A percentile compares a stretch with the other conserved stretches of the same genome.
phyloP scores from a whole-genome alignment of 1,139 yeast genomes.

The Pichia cactophila region DNA sequence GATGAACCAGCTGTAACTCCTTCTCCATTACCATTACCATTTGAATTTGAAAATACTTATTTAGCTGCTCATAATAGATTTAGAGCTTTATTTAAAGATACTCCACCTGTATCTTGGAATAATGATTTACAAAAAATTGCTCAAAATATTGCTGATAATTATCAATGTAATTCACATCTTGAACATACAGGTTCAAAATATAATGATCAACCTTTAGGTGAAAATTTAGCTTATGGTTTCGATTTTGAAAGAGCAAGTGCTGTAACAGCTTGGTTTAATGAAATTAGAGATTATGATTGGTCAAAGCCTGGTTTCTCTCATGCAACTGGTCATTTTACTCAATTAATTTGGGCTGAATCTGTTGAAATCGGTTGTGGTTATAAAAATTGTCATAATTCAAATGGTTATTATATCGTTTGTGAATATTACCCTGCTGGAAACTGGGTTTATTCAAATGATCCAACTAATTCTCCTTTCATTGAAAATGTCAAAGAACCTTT shows the following conservation, averaged over 20 bases:
- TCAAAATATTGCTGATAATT: conserved; percentile 57
- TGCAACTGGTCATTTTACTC: conserved; percentile 61
- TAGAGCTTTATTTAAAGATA: conserved; percentile 45
- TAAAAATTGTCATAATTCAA: conserved; percentile 39
- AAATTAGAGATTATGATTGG: conserved; percentile 53
- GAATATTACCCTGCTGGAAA: conserved; percentile 61
- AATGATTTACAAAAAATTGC: conserved; percentile 57
- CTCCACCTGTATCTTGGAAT: conserved; percentile 57
- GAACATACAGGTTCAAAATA: conserved; percentile 70
- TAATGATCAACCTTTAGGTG: conserved; percentile 66
- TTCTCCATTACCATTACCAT: conserved; percentile 15
- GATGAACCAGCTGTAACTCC: conserved; percentile 1
- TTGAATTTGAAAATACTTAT: conserved; percentile 26
- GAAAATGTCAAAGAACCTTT: conserved; percentile 1
- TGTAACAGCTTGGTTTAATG: conserved; percentile 79
- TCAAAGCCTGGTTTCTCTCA: conserved; percentile 38
- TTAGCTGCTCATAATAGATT: conserved; percentile 40
- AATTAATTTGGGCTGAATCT: conserved; percentile 54
- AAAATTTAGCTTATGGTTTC: conserved; percentile 78
- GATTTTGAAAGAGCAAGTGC: conserved; percentile 48
- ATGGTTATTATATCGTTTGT: conserved; percentile 55
- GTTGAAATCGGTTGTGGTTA: conserved; percentile 56
- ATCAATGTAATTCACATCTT: conserved; percentile 57
- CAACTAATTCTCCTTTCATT: neutral
- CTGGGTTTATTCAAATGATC: conserved; percentile 20